A percentile compares a stretch with the other conserved stretches of the same genome.
phyloP scores from a whole-genome alignment of 2,329 filamentous ascomycete species.

The Diaporthe eres region DNA sequence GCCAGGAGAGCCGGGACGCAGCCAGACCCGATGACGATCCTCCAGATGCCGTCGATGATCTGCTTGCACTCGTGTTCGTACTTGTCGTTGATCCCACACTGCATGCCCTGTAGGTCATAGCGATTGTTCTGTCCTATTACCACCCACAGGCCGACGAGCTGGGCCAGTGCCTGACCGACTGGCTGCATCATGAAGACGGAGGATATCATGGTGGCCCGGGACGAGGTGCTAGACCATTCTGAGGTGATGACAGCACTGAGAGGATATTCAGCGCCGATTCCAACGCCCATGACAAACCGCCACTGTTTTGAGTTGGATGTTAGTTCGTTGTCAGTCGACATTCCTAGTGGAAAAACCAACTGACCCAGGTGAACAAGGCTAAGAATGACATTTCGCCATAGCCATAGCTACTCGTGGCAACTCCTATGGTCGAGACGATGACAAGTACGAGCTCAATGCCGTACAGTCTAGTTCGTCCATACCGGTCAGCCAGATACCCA shows the following conservation, averaged over 20 bases:
- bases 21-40: conserved; percentile 76
- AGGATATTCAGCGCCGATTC: conserved; percentile 78
- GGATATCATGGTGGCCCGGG: conserved; percentile 77
- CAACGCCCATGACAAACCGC: conserved; percentile 69
- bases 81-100: conserved; percentile 62
- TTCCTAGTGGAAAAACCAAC: conserved; percentile 35
- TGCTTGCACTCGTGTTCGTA: conserved; percentile 61
- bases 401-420: conserved; percentile 66
- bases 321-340: neutral
- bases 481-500: conserved; percentile 67
- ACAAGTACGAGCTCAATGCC: conserved; percentile 70
- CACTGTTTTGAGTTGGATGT: conserved; percentile 50
- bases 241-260: conserved; percentile 77
- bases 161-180: conserved; percentile 75
- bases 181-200: conserved; percentile 80
- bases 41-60: conserved; percentile 73
- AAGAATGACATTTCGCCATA: conserved; percentile 65
- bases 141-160: conserved; percentile 71
- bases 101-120: conserved; percentile 58
- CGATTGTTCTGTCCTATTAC: conserved; percentile 61
- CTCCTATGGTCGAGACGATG: conserved; percentile 69
- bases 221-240: conserved; percentile 74
- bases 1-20: conserved; percentile 75
- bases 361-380: conserved; percentile 63
- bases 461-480: conserved; percentile 68